phyloP scores from a whole-genome alignment of 768 basidiomycete genomes.

The Xerocomellus intermedius region DNA sequence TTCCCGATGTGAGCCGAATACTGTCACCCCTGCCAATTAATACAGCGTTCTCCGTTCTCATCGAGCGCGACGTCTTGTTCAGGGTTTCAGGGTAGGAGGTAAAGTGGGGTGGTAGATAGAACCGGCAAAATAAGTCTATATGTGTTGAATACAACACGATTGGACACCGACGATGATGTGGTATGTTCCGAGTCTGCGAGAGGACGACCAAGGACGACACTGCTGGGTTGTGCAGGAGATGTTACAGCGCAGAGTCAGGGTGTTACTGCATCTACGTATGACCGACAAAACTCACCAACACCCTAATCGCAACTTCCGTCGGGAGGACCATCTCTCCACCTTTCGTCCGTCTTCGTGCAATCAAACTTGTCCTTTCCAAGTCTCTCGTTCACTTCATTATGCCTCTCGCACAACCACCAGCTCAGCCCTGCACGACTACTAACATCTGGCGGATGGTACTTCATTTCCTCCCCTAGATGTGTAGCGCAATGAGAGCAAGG shows the following conservation, averaged over 20 bases:
- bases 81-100: no score
- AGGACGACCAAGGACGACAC: no score
- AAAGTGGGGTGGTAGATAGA: no score
- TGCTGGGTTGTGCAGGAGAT: no score
- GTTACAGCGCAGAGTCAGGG: neutral
- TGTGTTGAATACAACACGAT: no score
- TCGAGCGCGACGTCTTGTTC: no score
- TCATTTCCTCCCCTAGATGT: constrained; percentile 75
- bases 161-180: no score
- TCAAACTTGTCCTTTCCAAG: constrained; percentile 84
- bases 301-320: constrained; percentile 86
- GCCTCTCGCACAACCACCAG: constrained; percentile 86
- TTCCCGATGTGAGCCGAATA: no score
- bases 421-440: constrained; percentile 65
- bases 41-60: no score
- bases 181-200: no score
- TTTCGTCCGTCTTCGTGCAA: constrained; percentile 77
- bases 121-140: no score
- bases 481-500: constrained; percentile 85
- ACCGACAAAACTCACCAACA: constrained; percentile 7
- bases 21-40: no score
- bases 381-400: constrained; percentile 89
- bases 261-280: neutral
- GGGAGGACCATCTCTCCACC: constrained; percentile 88
- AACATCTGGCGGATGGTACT: constrained; percentile 71